Conservation (phyloP, 805 yeast species). For the Lipomyces spencermartinsiae region DNA sequence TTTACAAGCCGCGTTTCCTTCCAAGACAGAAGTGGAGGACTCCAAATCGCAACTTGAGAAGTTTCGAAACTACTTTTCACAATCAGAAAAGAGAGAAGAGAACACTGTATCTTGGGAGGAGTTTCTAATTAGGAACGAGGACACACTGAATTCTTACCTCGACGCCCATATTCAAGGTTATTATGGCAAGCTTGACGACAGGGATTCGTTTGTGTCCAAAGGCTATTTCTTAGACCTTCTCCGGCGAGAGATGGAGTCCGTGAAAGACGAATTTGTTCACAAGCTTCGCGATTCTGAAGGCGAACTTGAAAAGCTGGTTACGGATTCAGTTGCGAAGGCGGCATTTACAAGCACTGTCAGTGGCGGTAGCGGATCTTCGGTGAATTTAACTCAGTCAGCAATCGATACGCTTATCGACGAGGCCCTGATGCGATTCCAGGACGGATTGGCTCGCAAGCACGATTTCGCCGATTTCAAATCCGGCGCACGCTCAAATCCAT, state of each 20-base stretch:
- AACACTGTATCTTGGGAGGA: constrained; percentile 30
- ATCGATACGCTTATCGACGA: constrained; percentile 35
- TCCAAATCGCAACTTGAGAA: not conserved
- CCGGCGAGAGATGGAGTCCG: constrained; percentile 22
- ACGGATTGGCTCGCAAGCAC: constrained; percentile 24
- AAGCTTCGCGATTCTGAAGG: constrained; percentile 20
- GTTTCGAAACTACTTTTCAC: constrained; percentile 4
- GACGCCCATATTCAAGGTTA: constrained; percentile 22
- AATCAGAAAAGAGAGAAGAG: not conserved
- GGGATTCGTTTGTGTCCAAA: constrained; percentile 26
- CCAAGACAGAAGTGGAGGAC: constrained; percentile 16
- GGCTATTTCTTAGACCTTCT: constrained; percentile 30
- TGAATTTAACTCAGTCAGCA: constrained; percentile 33
- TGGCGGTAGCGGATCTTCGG: not conserved
- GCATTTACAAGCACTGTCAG: not conserved
- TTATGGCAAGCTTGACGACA: constrained; percentile 19
- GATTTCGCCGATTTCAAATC: constrained; percentile 35
- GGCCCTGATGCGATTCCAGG: constrained; percentile 23
- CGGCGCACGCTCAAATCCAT: constrained; percentile 42
- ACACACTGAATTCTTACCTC: constrained; percentile 18
- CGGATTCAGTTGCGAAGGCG: constrained; percentile 11
- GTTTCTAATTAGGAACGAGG: constrained; percentile 25
- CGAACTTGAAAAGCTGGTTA: constrained; percentile 12
- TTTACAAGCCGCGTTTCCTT: constrained; percentile 26
- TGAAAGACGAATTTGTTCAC: constrained; percentile 16